Evolutionary conservation across 495 filamentous ascomycete species (phyloP), one percentile per base, ranked within the genome.

Genomic region (Penicillium cosmopolitanum): DNA sequence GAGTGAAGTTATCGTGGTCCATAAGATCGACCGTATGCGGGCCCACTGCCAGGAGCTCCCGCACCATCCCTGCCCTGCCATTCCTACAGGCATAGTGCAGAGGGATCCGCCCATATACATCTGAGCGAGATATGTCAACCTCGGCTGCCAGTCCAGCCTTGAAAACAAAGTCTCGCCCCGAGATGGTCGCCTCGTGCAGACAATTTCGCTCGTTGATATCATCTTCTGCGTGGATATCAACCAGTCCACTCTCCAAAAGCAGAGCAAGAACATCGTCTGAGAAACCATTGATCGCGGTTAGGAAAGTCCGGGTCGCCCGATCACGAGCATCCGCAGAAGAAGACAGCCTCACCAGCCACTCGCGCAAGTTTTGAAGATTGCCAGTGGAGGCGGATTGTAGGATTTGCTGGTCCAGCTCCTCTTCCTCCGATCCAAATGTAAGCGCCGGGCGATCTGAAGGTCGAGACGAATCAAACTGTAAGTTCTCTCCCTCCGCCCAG

Each of bases 121-220:
- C 95, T 1, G 85, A 87, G 53, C 87, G 81, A 42, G 85, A 81
- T n/a, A 91, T 85, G 66, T 93, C 87, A 10, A 98, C 89, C 2
- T 81, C 83, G 15, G 79, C 82, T 7, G 81, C 70, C 28, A 98
- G 79, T 7, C 90, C 93, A 38, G 88, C 85, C 40, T 85, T 76
- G 53, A 98, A 78, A 43, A 97, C 88, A 61, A 89, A 86, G 5
- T 82, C 70, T 61, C 90, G 90, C 7, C 92, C 93, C 53, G 93
- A 94, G 15, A 97, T 96, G 9, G 93, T 87, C 5, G 95, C 92
- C 74, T 98, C 93, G 60, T 98, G 95, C 40, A 98, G 81, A 67
- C 93, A 96, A 67, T 97, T 98, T 35, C 95, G 83, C 67, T 97
- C 93, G 68, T 98, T 98, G 67, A 98, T 97, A 66, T 98, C 93